Conservation (phyloP, 768 basidiomycete genomes). For the Termitomyces sp. region DNA sequence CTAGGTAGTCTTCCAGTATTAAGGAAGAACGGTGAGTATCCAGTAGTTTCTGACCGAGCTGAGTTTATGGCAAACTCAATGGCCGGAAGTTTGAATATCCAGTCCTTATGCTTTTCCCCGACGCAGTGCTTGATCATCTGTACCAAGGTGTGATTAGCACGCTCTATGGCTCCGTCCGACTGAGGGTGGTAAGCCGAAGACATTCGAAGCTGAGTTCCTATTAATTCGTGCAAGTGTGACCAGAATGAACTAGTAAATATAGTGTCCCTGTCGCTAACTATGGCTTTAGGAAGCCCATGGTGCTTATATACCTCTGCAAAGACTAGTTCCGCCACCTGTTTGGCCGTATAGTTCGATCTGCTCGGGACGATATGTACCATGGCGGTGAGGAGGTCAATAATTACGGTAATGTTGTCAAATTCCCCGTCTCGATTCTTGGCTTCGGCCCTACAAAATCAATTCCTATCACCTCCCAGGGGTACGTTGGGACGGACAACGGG, state of each 20-base stretch:
- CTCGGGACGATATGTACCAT: not conserved
- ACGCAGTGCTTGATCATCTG: constrained; percentile 26
- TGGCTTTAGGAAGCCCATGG: constrained; percentile 4
- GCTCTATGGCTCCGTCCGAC: no score
- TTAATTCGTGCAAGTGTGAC: constrained; percentile 22
- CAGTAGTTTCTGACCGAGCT: no score
- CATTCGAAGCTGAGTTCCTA: constrained; percentile 20
- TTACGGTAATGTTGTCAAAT: not conserved
- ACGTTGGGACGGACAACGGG: constrained; percentile 11
- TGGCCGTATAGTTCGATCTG: not conserved
- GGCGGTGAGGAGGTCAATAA: not conserved
- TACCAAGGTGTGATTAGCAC: constrained; percentile 9
- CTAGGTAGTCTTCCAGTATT: constrained; percentile 1
- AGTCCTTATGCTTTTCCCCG: not conserved
- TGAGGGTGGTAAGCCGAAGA: constrained; percentile 11
- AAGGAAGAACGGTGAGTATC: no score
- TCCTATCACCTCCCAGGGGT: constrained; percentile 24
- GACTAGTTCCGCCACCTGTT: not conserved
- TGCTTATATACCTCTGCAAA: not conserved
- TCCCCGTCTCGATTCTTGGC: constrained; percentile 4
- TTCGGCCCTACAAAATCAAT: constrained; percentile 24
- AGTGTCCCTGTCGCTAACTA: constrained; percentile 9
- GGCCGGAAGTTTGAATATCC: constrained; percentile 2
- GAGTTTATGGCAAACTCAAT: no score
- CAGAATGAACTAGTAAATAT: constrained; percentile 30